Percentiles rank a stretch among this genome's conserved stretches.
Conservation (phyloP, 1,284 basidiomycete genomes). For the Polyporus tsugae region DNA sequence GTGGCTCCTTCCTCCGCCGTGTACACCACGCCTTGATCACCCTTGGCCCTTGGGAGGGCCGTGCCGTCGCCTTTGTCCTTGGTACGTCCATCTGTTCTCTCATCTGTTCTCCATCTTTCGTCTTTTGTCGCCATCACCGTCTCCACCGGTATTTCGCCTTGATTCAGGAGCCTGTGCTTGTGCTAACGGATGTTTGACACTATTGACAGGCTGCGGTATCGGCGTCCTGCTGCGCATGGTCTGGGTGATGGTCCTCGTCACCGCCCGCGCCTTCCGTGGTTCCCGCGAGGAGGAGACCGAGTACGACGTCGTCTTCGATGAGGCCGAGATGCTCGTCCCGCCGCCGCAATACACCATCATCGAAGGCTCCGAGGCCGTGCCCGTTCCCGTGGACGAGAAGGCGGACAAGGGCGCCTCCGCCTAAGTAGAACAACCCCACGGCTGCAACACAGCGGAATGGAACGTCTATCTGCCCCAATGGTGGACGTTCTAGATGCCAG, state of each 20-base stretch:
- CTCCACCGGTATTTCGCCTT: constrained; percentile 5
- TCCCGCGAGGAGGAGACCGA: constrained; percentile 44
- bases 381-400: constrained; percentile 36
- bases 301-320: constrained; percentile 45
- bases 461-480: background rate
- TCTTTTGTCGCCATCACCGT: background rate
- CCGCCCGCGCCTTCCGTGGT: constrained; percentile 61
- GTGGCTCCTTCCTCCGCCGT: constrained; percentile 59
- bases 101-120: constrained; percentile 3
- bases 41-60: constrained; percentile 82
- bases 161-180: background rate
- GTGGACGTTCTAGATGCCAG: background rate
- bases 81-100: constrained; percentile 53
- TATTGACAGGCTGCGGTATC: constrained; percentile 70
- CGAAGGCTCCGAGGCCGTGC: constrained; percentile 45
- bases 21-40: constrained; percentile 69
- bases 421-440: background rate
- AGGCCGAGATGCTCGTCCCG: constrained; percentile 46
- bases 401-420: constrained; percentile 18
- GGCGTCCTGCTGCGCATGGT: constrained; percentile 82
- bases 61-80: constrained; percentile 79
- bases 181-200: constrained; percentile 1
- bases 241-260: constrained; percentile 71
- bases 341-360: constrained; percentile 64
- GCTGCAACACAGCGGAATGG: background rate